These are phyloP conservation scores for Tritrichomonas musculus DNA, from an alignment of 208 protist genomes.

Conservation along the genomic window DNA sequence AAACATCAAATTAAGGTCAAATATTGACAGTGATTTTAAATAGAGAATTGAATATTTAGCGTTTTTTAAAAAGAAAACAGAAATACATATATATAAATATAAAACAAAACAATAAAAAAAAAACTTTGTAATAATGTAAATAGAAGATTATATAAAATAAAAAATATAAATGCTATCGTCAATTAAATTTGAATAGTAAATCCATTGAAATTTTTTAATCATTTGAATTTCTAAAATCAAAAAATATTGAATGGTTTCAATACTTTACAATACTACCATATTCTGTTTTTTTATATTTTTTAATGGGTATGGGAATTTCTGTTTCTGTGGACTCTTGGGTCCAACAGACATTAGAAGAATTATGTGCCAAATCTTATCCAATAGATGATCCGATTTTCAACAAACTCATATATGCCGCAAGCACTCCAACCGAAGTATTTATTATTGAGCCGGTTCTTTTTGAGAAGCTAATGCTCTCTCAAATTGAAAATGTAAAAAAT, in stretches of 20 bases:
- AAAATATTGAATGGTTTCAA: too few species aligned
- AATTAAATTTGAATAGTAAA: too few species aligned
- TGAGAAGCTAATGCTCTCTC: neutral
- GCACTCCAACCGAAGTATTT: neutral
- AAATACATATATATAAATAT: neutral
- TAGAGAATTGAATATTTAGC: too few species aligned
- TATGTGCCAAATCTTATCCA: neutral
- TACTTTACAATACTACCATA: too few species aligned
- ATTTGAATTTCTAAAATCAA: too few species aligned
- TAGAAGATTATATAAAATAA: neutral
- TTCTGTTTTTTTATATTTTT: too few species aligned
- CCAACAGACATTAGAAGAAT: neutral
- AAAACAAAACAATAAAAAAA: neutral
- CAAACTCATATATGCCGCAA: neutral
- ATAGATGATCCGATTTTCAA: neutral
- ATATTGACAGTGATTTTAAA: too few species aligned
- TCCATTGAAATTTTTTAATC: too few species aligned
- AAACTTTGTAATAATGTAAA: neutral
- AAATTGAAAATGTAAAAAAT: neutral
- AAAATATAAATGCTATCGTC: neutral
- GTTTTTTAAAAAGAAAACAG: too few species aligned
- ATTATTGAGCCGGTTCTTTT: neutral
- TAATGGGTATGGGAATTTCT: slow-evolving; percentile 28
- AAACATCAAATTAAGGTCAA: too few species aligned
- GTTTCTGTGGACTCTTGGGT: slow-evolving; percentile 33